Percentiles rank a stretch among this genome's conserved stretches.
These are phyloP conservation scores for Coelastrella sp. DNA, from an alignment of 139 green algal species.

Conservation along the genomic window DNA sequence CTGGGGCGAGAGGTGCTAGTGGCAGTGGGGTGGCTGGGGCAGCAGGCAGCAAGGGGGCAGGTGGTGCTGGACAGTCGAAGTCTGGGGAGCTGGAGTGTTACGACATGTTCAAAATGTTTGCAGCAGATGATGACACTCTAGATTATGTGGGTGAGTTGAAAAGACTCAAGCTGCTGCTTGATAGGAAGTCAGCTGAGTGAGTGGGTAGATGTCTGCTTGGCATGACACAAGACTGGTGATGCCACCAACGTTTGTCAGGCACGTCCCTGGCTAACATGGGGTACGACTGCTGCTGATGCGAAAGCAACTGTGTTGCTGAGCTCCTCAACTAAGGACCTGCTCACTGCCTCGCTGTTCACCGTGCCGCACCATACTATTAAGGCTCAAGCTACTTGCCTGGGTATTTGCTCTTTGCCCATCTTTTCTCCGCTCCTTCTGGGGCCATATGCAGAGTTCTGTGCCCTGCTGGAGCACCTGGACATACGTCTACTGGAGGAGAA, in stretches of 20 bases:
- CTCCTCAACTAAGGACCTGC: too few relatives aligned
- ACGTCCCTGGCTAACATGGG: too few relatives aligned
- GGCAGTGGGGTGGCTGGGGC: background rate
- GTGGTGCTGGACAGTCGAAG: background rate
- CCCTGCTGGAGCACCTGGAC: slow-evolving; percentile 60
- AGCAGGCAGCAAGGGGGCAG: background rate
- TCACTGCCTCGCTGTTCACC: too few relatives aligned
- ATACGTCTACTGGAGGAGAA: slow-evolving; percentile 58
- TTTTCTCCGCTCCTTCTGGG: background rate
- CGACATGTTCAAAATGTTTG: slow-evolving; percentile 43
- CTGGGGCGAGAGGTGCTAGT: background rate
- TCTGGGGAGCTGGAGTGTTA: slow-evolving; percentile 13
- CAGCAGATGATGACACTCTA: slow-evolving; percentile 27
- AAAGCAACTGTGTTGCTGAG: too few relatives aligned
- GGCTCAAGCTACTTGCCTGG: background rate
- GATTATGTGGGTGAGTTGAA: slow-evolving; percentile 3
- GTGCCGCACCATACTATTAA: too few relatives aligned
- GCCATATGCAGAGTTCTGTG: slow-evolving; percentile 44
- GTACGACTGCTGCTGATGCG: too few relatives aligned
- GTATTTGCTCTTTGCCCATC: background rate
- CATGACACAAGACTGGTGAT: background rate
- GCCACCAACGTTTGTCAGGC: background rate
- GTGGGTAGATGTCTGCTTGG: background rate
- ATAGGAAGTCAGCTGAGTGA: background rate
- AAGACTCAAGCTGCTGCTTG: background rate